Percentiles rank a stretch among this genome's conserved stretches.
Evolutionary conservation across 345 rosid species (phyloP).

Genomic region (Reutealis trisperma): DNA sequence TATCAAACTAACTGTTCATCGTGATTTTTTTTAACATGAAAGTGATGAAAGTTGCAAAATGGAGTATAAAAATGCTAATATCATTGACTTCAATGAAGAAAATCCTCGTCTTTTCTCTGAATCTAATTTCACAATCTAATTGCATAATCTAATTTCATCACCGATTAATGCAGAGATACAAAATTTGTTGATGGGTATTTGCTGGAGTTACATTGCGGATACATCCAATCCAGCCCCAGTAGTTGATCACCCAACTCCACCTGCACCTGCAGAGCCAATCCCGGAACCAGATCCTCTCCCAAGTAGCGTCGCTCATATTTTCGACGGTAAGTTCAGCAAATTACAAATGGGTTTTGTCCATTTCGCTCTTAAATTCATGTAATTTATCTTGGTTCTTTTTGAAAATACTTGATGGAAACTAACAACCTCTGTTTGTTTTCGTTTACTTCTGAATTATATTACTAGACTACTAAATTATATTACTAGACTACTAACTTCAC

Average conservation of each 20-base stretch:
- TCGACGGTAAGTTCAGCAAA: not conserved
- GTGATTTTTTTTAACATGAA: too few species aligned
- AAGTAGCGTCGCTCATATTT: not conserved
- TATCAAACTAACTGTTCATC: too few species aligned
- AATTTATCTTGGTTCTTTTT: not conserved
- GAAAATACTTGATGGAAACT: not conserved
- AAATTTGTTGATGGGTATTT: not conserved
- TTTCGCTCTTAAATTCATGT: not conserved
- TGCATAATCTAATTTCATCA: too few species aligned
- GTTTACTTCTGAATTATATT: too few species aligned
- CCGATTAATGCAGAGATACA: not conserved
- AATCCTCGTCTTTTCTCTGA: not conserved
- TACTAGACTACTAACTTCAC: too few species aligned
- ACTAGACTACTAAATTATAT: too few species aligned
- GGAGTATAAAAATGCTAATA: too few species aligned
- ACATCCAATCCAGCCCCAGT: not conserved
- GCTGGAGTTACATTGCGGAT: not conserved
- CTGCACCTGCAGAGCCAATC: not conserved
- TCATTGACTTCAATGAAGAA: too few species aligned
- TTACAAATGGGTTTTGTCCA: not conserved
- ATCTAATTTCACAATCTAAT: not conserved
- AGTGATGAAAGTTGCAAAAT: too few species aligned
- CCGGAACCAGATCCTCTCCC: not conserved
- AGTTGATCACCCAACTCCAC: not conserved
- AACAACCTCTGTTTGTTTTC: too few species aligned